Conservation (phyloP, 371 early-diverging fungal species). For the Dipsacomyces acuminosporus region DNA sequence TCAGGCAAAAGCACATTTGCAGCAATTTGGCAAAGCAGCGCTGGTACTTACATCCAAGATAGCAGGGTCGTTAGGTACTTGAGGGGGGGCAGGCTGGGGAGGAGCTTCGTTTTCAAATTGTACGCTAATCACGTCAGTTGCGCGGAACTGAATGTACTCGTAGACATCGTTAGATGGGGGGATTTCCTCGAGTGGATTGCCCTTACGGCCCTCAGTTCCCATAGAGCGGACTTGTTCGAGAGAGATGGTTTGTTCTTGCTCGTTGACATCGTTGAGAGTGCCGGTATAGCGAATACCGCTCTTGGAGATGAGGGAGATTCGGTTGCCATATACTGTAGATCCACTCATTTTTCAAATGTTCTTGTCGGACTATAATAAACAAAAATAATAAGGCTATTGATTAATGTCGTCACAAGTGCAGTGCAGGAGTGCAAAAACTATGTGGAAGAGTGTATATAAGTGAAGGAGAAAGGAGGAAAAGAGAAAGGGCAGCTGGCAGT, state of each 20-base stretch:
- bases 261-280: slow-evolving; percentile 80
- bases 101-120: slow-evolving; percentile 70
- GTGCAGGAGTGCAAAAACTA: neutral
- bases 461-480: neutral
- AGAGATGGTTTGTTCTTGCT: slow-evolving; percentile 84
- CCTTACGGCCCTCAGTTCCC: slow-evolving; percentile 80
- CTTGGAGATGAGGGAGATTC: slow-evolving; percentile 72
- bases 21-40: neutral
- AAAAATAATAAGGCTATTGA: neutral
- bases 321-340: slow-evolving; percentile 34
- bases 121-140: slow-evolving; percentile 88
- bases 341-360: slow-evolving; percentile 16
- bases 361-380: neutral
- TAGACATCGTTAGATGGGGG: slow-evolving; percentile 77
- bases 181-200: slow-evolving; percentile 78
- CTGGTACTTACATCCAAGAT: slow-evolving; percentile 67
- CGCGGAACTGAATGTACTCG: slow-evolving; percentile 88
- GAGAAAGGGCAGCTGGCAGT: neutral
- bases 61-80: slow-evolving; percentile 81
- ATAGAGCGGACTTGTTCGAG: slow-evolving; percentile 82
- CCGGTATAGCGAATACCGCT: slow-evolving; percentile 92
- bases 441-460: too few relatives aligned
- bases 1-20: slow-evolving; percentile 5
- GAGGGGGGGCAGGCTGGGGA: slow-evolving; percentile 53
- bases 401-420: too few relatives aligned